These are phyloP conservation scores for Cairneyella variabilis DNA, from an alignment of 495 filamentous ascomycete species.

Conservation along the genomic window DNA sequence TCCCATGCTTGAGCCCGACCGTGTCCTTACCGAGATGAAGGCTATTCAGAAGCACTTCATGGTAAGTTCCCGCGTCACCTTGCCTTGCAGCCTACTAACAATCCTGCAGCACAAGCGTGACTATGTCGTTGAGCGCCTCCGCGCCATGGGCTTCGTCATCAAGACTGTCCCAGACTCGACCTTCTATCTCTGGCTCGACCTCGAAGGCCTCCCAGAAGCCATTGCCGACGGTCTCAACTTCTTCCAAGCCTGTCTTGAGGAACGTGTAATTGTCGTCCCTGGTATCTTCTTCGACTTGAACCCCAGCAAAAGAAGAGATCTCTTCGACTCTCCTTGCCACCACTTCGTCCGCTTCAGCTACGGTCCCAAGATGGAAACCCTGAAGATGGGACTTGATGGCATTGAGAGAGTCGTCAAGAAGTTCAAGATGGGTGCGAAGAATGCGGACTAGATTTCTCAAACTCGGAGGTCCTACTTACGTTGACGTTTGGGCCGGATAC, in stretches of 20 bases:
- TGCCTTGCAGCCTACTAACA: background rate
- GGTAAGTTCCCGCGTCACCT: conserved; percentile 4
- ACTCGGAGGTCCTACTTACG: too few relatives aligned
- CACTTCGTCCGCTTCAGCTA: conserved; percentile 92
- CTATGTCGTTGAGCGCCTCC: conserved; percentile 74
- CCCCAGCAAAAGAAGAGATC: conserved; percentile 79
- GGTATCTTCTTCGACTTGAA: conserved; percentile 94
- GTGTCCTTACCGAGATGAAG: conserved; percentile 83
- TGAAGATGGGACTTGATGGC: conserved; percentile 80
- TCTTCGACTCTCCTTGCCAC: conserved; percentile 94
- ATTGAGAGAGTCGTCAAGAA: conserved; percentile 80
- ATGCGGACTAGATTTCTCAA: too few relatives aligned
- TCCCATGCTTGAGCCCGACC: conserved; percentile 79
- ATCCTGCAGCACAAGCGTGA: conserved; percentile 72
- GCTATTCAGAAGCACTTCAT: conserved; percentile 85
- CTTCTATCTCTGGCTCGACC: conserved; percentile 85
- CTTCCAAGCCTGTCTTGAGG: conserved; percentile 86
- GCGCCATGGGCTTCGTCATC: conserved; percentile 79
- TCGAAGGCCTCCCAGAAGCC: conserved; percentile 61
- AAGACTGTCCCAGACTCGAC: conserved; percentile 80
- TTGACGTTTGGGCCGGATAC: too few relatives aligned
- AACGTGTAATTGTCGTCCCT: conserved; percentile 93
- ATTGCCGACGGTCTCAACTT: conserved; percentile 94
- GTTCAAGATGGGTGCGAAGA: too few relatives aligned
- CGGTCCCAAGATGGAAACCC: conserved; percentile 82